Base-by-base conservation (phyloP, 768 basidiomycete species). In the Leccinellum rugosiceps region DNA sequence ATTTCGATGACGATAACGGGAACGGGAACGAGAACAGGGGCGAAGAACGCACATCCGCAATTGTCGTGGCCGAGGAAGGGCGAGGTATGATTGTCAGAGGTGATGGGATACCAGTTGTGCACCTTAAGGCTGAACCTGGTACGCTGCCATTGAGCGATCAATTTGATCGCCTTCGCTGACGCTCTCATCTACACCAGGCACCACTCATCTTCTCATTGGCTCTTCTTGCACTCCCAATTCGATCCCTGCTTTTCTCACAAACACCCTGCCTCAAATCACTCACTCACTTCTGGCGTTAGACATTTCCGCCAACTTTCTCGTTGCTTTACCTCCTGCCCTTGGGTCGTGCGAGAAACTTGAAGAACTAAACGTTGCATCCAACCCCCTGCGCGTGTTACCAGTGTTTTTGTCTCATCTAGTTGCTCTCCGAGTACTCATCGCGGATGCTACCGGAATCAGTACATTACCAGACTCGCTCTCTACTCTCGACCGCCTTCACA, bases 181-280 rank as follows among this genome's bases (percentile, higher is more conserved):
- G 13, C 32, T 13, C 14, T 9, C 8, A 23, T 50, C 26, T 21
- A 6, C 53, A 49, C 55, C 57, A 98, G 96, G 88, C 17, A 94
- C 94, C 19, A 99, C 96, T 0, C 96, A 99, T 79, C 81, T 99
- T 49, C 80, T 98, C 30, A 83, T 99, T 41, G 86, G 90, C n/a
- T 86, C 86, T 19, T 90, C 88, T 2, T 78, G 74, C 57, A 90
- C 86, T 3, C 91, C 90, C 35, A 90, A 86, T 64, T 83, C 82
- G 51, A 82, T 98, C 56, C 88, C 91, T 19, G 65, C 82, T 3
- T 92, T 95, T 69, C 80, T 98, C 55, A 80, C 84, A 11, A 76
- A 70, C 52, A 78, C 80, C 7, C 75, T 98, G 3, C 91, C 92
- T 25, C 81, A 83, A 59, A 90, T 95, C 57, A 79, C 81, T 46